Evolutionary conservation across 306 rosid species (phyloP), one percentile per base, ranked within the genome.

Genomic region (Cyclanthera cordifolia): DNA sequence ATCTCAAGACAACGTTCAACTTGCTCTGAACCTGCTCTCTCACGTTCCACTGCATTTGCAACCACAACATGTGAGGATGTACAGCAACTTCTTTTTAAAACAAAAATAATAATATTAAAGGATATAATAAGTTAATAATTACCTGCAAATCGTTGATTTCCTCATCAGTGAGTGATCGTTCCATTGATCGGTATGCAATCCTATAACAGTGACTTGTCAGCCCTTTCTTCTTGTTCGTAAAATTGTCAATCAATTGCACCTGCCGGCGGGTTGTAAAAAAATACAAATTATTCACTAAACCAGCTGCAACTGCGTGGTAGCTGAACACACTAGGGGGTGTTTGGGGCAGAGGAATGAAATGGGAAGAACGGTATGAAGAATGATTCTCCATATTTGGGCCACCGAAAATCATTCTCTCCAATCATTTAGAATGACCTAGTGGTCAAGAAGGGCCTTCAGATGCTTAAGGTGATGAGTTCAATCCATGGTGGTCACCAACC

Each of bases 161-260:
- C 3, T 87, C 97, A 30, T 93, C 97, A 0, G 99, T 93, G 27
- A 93, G 97, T 20, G 97, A 91, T 23, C 95, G 96, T 77, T 90
- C 99, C 96, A 88, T 91, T 32, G 97, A 91, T 67, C 96, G 83
- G 56, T 88, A 93, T 17, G 96, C 82, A 46, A 93, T 93, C 80
- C 96, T 85, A 78, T 93, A 93, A 78, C 99, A 93, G 66, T 90
- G 99, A 74, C 99, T 93, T 68, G 95, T 93, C 88, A 86, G 81
- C 79, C 97, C 99, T 79, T 93, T 86, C 88, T 90, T 90, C 87
- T 90, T 86, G 87, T 90, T 93, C 68, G 99, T 93, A 86, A 90
- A 93, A 73, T 86, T 86, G 91, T 93, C 99, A 66, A 90, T 88
- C 80, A 93, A 65, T 73, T 78, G 85, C 79, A 90, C 99, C 99